Percentiles rank a stretch among this genome's conserved stretches.
Conservation (phyloP, 331 rosid species). For the Arachis monticola region DNA sequence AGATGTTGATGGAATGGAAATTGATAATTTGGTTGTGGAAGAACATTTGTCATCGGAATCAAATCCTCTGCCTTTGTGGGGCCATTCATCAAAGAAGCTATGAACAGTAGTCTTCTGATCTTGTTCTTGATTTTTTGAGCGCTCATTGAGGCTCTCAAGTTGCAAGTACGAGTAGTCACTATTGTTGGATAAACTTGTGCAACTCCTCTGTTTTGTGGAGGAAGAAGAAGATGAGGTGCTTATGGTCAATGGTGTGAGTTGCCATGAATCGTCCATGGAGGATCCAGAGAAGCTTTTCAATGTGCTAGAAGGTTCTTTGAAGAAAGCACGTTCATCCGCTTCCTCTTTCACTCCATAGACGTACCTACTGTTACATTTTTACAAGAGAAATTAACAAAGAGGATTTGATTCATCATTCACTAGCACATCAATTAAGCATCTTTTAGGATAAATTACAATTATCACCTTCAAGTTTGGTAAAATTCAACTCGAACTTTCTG, state of each 20-base stretch:
- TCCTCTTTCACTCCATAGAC: constrained; percentile 72
- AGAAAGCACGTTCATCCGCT: constrained; percentile 77
- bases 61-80: constrained; percentile 65
- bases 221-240: constrained; percentile 52
- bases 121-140: constrained; percentile 52
- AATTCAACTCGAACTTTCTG: too few relatives aligned
- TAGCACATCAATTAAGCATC: background rate
- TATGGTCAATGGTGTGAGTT: constrained; percentile 75
- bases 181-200: constrained; percentile 44
- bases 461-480: background rate
- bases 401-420: background rate
- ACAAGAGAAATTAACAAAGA: background rate
- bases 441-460: background rate
- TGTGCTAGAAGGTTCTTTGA: constrained; percentile 68
- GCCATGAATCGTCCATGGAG: constrained; percentile 80
- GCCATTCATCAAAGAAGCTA: constrained; percentile 86
- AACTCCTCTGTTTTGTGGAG: constrained; percentile 59
- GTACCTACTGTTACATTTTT: constrained; percentile 59
- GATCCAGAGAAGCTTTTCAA: constrained; percentile 69
- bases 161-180: constrained; percentile 66
- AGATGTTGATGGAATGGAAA: constrained; percentile 73
- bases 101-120: constrained; percentile 71
- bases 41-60: constrained; percentile 76
- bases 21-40: constrained; percentile 78
- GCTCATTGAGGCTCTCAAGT: constrained; percentile 58